These are phyloP conservation scores for Grigorovia humatica DNA, from an alignment of 805 yeast genomes.

Conservation along the genomic window DNA sequence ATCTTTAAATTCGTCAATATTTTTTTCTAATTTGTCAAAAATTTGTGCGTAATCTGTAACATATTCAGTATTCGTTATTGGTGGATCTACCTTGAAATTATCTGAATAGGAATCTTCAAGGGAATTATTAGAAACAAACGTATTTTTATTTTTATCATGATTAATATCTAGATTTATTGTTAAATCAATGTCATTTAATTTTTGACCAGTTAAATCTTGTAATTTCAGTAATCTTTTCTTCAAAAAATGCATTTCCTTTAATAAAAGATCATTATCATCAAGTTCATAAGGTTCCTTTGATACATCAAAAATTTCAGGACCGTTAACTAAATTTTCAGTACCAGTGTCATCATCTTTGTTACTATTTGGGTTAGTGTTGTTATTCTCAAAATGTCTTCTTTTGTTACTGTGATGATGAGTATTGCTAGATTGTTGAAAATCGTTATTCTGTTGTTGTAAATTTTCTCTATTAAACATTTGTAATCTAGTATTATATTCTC, in stretches of 20 bases:
- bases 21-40: not conserved
- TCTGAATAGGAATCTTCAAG: not conserved
- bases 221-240: slow-evolving; percentile 21
- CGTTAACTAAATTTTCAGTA: slow-evolving; percentile 22
- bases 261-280: slow-evolving; percentile 12
- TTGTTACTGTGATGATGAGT: slow-evolving; percentile 2
- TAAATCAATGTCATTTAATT: slow-evolving; percentile 11
- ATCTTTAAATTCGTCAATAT: slow-evolving; percentile 19
- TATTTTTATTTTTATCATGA: slow-evolving; percentile 3
- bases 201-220: slow-evolving; percentile 23
- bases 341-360: not conserved
- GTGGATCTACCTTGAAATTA: not conserved
- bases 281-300: slow-evolving; percentile 16
- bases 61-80: not conserved
- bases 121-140: no score
- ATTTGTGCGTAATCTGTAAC: not conserved
- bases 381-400: not conserved
- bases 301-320: slow-evolving; percentile 24
- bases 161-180: slow-evolving; percentile 4
- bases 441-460: slow-evolving; percentile 5
- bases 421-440: not conserved
- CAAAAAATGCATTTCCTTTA: slow-evolving; percentile 21
- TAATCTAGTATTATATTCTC: slow-evolving; percentile 22
- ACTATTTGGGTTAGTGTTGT: not conserved
- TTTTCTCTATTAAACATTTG: slow-evolving; percentile 14